Base-by-base conservation (phyloP, 1,139 yeast species). In the Candida sanyaensis region DNA sequence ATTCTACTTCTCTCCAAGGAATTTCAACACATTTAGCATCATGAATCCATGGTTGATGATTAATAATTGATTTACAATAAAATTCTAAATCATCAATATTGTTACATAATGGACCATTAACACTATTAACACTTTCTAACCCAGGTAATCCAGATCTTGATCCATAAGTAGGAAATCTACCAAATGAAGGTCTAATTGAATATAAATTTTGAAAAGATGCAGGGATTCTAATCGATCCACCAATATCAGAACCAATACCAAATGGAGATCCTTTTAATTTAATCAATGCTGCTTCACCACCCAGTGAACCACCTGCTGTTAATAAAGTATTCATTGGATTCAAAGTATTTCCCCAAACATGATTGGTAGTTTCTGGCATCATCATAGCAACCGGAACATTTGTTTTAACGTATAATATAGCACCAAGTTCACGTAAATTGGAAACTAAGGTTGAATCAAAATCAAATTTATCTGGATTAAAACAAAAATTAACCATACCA, bases 211-310 rank as follows among this genome's bases (percentile, higher is more conserved):
- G 77, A 60, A 76, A 85, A 0, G 88, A 89, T 29, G 91, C 86
- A 1, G 93, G 95, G 8, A 78, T 84, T 59, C 93, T 77, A 53
- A 87, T 83, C 1, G 88, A 82, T 1, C 93, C 95, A 52, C 93
- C 93, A 55, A 86, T 85, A 64, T 86, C 93, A 37, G 87, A 77
- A 17, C 92, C 92, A 48, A 86, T 73, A 41, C 92, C 92, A 37
- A 85, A 53, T 2, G 81, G 74, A 29, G 88, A 80, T 9, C 84
- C 89, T 43, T 81, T 84, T 64, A 83, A 78, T 2, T 79, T 82
- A 38, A 83, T 80, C 55, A 83, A 63, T 0, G 90, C 79, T 54
- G 91, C 90, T 63, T 86, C 92, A 55, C 93, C 93, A 32, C 88
- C 84, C 2, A 89, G 83, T 0, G 90, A 84, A 8, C 93, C 93